Percentiles rank a stretch among this genome's conserved stretches.
These are phyloP conservation scores for Trichoderma aggressivum DNA, from an alignment of 2,329 filamentous ascomycete species.

Conservation along the genomic window DNA sequence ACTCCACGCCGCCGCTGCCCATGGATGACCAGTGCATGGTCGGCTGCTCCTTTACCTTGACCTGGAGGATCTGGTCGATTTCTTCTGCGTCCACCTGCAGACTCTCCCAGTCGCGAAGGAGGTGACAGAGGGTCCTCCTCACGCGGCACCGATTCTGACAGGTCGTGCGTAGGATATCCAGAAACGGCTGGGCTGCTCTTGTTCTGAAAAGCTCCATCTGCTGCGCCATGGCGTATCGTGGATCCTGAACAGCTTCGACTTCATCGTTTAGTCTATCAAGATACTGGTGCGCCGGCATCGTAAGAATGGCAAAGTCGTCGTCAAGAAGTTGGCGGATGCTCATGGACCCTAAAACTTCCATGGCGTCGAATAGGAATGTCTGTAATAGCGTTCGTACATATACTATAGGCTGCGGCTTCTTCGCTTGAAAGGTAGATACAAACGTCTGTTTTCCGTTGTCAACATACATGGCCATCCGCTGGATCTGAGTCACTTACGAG, in stretches of 20 bases:
- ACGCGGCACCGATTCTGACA: conserved; percentile 90
- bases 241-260: conserved; percentile 70
- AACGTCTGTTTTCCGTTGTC: conserved; percentile 54
- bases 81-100: conserved; percentile 80
- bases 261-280: conserved; percentile 73
- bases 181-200: conserved; percentile 64
- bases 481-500: conserved; percentile 49
- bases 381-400: conserved; percentile 81
- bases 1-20: conserved; percentile 43
- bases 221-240: conserved; percentile 67
- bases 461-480: neutral
- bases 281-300: conserved; percentile 67
- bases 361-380: conserved; percentile 69
- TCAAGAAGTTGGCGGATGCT: conserved; percentile 73
- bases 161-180: conserved; percentile 78
- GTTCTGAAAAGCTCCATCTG: conserved; percentile 69
- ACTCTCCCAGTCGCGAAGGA: conserved; percentile 77
- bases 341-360: conserved; percentile 64
- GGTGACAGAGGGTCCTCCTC: conserved; percentile 83
- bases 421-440: conserved; percentile 69
- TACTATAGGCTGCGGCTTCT: conserved; percentile 77
- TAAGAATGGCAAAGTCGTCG: conserved; percentile 73
- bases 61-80: conserved; percentile 65
- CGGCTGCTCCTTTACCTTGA: conserved; percentile 58
- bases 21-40: conserved; percentile 44